A percentile compares a stretch with the other conserved stretches of the same genome.
Evolutionary conservation across 169 alveolate genomes (phyloP).

Genomic region (Perkinsus olseni): DNA sequence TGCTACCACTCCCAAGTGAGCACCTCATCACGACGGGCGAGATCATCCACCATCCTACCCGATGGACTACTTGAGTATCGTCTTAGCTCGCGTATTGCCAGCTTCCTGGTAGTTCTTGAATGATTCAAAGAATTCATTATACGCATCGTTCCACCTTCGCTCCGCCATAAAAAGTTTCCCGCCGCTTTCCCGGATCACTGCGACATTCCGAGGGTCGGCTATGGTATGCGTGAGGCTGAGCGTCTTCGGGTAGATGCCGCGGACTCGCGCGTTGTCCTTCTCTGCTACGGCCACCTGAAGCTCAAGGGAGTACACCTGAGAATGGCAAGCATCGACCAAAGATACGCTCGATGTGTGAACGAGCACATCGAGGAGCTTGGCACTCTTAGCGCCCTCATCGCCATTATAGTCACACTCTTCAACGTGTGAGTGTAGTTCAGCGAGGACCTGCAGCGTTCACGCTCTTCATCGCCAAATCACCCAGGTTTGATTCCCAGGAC

Average conservation of each 20-base stretch:
- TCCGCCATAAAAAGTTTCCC: slow-evolving; percentile 47
- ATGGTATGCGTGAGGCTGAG: slow-evolving; percentile 47
- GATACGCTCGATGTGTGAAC: neutral
- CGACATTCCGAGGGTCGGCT: slow-evolving; percentile 55
- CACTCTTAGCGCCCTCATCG: neutral
- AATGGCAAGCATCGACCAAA: slow-evolving; percentile 20
- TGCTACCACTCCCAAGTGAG: no score
- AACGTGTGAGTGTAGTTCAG: neutral
- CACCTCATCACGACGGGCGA: no score
- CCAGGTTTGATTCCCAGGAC: neutral
- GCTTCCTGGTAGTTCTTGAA: slow-evolving; percentile 54
- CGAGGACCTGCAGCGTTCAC: neutral
- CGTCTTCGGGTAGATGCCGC: slow-evolving; percentile 53
- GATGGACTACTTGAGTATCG: neutral
- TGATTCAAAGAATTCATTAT: slow-evolving; percentile 52
- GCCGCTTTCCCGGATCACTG: slow-evolving; percentile 54
- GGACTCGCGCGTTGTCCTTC: slow-evolving; percentile 38
- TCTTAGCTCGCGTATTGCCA: slow-evolving; percentile 21
- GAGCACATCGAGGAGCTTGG: neutral
- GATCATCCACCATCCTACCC: no score
- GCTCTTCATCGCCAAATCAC: neutral
- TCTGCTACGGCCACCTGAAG: slow-evolving; percentile 43
- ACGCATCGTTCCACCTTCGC: slow-evolving; percentile 49
- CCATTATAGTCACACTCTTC: neutral
- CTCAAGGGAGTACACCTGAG: slow-evolving; percentile 53